These are phyloP conservation scores for Eucalyptus erythrocorys DNA, from an alignment of 345 rosid species.

Conservation along the genomic window DNA sequence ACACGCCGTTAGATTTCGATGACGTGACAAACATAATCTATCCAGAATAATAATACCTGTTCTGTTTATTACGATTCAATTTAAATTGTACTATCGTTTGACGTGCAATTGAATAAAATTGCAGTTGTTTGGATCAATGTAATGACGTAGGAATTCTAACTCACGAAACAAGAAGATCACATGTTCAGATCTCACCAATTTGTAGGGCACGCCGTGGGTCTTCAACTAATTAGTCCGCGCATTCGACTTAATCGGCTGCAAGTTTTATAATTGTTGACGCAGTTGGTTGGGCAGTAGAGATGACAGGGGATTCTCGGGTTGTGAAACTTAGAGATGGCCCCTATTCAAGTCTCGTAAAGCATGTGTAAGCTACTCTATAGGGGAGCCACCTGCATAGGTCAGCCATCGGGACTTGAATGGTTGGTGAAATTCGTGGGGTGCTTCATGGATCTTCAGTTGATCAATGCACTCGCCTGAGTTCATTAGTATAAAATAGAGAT, in stretches of 20 bases:
- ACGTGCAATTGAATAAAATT: rapidly evolving
- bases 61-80: rapidly evolving
- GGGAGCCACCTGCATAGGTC: background rate
- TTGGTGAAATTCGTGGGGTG: background rate
- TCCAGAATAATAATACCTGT: background rate
- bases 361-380: background rate
- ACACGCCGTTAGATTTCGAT: rapidly evolving
- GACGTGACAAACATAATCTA: rapidly evolving
- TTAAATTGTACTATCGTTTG: rapidly evolving
- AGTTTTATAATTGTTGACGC: background rate
- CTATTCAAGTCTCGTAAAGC: background rate
- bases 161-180: rapidly evolving
- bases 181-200: rapidly evolving
- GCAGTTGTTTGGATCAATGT: rapidly evolving
- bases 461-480: background rate
- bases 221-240: rapidly evolving
- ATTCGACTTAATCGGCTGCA: rapidly evolving
- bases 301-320: too few relatives aligned
- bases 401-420: rapidly evolving
- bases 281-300: background rate
- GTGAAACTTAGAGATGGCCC: background rate
- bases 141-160: rapidly evolving
- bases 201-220: rapidly evolving
- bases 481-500: background rate
- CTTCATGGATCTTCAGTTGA: background rate